These are phyloP conservation scores for Juglanconis oblonga DNA, from an alignment of 2,329 filamentous ascomycete species.

Conservation along the genomic window DNA sequence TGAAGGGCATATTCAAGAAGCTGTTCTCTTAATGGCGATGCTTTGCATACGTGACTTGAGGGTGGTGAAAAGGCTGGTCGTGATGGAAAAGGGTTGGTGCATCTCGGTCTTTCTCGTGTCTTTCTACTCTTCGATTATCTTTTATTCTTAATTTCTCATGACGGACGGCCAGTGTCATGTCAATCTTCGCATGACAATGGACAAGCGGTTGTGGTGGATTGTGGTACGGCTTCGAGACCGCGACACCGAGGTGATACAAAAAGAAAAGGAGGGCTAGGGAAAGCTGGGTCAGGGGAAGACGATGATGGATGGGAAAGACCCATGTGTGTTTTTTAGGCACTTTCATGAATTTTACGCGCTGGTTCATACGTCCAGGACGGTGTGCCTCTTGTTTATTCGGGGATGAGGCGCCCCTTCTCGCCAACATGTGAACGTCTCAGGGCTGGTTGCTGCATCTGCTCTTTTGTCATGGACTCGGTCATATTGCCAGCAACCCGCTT, in stretches of 20 bases:
- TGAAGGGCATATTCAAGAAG: slow-evolving; percentile 20
- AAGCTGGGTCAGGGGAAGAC: background rate
- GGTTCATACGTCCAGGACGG: background rate
- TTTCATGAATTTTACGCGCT: background rate
- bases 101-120: too few relatives aligned
- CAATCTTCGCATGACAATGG: background rate
- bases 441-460: too few relatives aligned
- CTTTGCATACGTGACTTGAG: background rate
- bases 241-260: background rate
- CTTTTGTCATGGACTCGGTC: too few relatives aligned
- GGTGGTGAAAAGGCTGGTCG: background rate
- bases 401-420: too few relatives aligned
- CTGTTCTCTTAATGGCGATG: slow-evolving; percentile 10
- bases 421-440: too few relatives aligned
- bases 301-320: background rate
- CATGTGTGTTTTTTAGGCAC: background rate
- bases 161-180: background rate
- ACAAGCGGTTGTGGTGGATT: background rate
- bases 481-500: too few relatives aligned
- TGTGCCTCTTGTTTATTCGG: too few relatives aligned
- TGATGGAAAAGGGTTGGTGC: background rate
- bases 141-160: background rate
- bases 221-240: background rate
- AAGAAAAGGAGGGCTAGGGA: background rate
- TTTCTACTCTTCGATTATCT: background rate